Percentiles rank a stretch among this genome's conserved stretches.
Conservation (phyloP, 257 asterid genomes). For the Nicotiana noctiflora region DNA sequence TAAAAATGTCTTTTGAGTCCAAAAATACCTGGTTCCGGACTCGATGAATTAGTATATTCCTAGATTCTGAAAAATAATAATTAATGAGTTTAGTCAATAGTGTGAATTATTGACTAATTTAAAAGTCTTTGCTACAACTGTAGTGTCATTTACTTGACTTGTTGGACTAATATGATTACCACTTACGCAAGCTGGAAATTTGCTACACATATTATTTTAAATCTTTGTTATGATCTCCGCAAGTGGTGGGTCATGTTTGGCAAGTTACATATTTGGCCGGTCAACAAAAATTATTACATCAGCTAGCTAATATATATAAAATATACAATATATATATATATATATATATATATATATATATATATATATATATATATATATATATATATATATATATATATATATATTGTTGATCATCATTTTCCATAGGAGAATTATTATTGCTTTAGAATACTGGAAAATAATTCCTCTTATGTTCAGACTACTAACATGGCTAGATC, state of each 20-base stretch:
- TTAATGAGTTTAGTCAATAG: not conserved
- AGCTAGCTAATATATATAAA: too few species aligned
- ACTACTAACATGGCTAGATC: not conserved
- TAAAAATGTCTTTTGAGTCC: too few species aligned
- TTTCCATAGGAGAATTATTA: not conserved
- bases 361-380: too few species aligned
- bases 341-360: too few species aligned
- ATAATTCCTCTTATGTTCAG: not conserved
- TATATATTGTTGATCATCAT: too few species aligned
- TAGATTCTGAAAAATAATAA: not conserved
- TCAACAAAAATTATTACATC: too few species aligned
- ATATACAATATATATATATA: too few species aligned
- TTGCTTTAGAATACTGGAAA: not conserved
- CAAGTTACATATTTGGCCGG: too few species aligned
- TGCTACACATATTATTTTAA: not conserved
- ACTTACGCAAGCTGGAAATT: not conserved
- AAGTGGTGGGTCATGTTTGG: not conserved
- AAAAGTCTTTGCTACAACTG: not conserved
- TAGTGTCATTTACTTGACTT: not conserved
- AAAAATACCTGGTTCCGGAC: too few species aligned
- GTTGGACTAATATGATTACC: not conserved
- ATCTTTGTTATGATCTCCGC: not conserved
- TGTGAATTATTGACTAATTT: not conserved
- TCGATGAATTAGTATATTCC: too few species aligned
- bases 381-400: too few species aligned